Conservation (phyloP, 2,329 filamentous ascomycete species). For the Penicillium sp. region DNA sequence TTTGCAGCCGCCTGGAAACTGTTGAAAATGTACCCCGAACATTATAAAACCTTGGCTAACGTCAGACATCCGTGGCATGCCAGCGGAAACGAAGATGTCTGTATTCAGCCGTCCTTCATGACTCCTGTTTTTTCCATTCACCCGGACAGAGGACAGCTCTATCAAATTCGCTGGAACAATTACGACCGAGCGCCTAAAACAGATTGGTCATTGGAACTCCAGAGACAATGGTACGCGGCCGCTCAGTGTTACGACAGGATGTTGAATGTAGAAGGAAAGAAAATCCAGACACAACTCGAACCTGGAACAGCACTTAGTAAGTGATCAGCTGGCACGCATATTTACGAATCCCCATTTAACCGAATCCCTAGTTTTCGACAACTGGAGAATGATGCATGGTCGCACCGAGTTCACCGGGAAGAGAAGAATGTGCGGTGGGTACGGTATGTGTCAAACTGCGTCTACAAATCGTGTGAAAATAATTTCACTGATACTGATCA, state of each 20-base stretch:
- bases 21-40: constrained; percentile 54
- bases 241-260: constrained; percentile 75
- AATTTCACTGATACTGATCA: constrained; percentile 1
- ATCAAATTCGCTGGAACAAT: constrained; percentile 89
- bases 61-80: constrained; percentile 75
- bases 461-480: not conserved
- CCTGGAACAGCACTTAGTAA: constrained; percentile 78
- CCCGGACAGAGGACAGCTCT: constrained; percentile 48
- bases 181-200: constrained; percentile 78
- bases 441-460: constrained; percentile 64
- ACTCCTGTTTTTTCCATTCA: constrained; percentile 75
- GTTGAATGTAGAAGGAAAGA: constrained; percentile 65
- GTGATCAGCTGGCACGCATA: constrained; percentile 33
- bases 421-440: constrained; percentile 86
- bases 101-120: constrained; percentile 70
- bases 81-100: constrained; percentile 83
- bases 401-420: constrained; percentile 80
- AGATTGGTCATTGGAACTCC: constrained; percentile 53
- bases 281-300: constrained; percentile 80
- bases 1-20: constrained; percentile 73
- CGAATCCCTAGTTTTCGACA: constrained; percentile 75
- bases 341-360: not conserved
- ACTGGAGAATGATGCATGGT: constrained; percentile 92
- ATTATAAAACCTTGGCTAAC: constrained; percentile 62
- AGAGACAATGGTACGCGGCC: constrained; percentile 75